phyloP scores from a whole-genome alignment of 1,139 yeast genomes.

The Magnusiomyces paraingens region DNA sequence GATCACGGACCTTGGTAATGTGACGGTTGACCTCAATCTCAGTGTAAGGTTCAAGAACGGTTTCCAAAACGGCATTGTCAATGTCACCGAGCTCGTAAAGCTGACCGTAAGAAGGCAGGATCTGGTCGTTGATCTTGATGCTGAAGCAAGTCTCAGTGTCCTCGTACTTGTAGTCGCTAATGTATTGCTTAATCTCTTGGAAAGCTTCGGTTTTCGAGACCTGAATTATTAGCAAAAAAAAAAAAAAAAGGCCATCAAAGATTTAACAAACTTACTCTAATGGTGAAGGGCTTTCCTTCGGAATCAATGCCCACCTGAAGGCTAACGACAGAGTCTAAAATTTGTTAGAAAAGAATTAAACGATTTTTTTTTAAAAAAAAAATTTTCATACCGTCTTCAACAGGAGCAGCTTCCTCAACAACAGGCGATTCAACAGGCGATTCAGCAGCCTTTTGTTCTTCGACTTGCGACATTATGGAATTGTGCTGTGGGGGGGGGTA shows the following conservation, averaged over 20 bases:
- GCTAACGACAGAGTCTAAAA: conserved; percentile 1
- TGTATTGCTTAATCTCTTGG: conserved; percentile 52
- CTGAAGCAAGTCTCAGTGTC: conserved; percentile 54
- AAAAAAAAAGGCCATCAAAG: not conserved
- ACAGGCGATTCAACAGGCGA: not conserved
- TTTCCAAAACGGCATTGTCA: conserved; percentile 29
- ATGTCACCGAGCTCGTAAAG: conserved; percentile 26
- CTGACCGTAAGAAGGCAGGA: conserved; percentile 31
- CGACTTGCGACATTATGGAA: not conserved
- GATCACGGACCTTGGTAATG: conserved; percentile 41
- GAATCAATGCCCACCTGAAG: not conserved
- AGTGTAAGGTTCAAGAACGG: conserved; percentile 42
- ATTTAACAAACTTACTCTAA: not conserved
- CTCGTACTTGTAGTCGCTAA: conserved; percentile 49
- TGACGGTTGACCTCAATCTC: conserved; percentile 44
- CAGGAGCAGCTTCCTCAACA: not conserved
- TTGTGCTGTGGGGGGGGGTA: not conserved
- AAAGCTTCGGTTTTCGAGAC: conserved; percentile 39
- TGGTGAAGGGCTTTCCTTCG: conserved; percentile 1
- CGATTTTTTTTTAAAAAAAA: not conserved
- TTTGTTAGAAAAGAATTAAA: not conserved
- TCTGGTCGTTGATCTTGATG: conserved; percentile 38
- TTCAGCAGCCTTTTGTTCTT: not conserved
- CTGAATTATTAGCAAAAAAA: conserved; percentile 5
- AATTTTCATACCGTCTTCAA: not conserved